These are phyloP conservation scores for Nannizzia gypsea DNA, from an alignment of 2,329 filamentous ascomycete species.

Conservation along the genomic window DNA sequence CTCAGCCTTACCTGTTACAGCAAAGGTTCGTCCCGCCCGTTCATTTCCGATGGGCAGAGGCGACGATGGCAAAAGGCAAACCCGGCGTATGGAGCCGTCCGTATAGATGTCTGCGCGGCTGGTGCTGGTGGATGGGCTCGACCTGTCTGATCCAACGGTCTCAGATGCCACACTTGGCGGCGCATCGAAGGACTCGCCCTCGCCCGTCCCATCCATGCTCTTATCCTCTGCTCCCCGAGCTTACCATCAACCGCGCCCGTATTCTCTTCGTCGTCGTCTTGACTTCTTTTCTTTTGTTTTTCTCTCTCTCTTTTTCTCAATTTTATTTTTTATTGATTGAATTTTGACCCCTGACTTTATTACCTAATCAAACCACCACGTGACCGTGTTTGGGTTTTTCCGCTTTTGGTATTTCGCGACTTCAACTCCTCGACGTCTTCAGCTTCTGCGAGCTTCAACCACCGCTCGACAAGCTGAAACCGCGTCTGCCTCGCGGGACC, in stretches of 20 bases:
- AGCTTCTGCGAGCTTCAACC: neutral
- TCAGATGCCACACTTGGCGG: neutral
- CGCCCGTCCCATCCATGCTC: neutral
- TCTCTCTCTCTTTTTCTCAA: neutral
- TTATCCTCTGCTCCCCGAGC: neutral
- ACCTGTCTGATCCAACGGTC: neutral
- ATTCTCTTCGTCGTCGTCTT: too few species aligned
- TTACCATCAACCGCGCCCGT: neutral
- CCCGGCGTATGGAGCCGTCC: neutral
- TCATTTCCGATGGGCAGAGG: too few species aligned
- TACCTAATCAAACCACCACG: slow-evolving; percentile 1
- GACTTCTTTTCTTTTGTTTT: too few species aligned
- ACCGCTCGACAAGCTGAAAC: neutral
- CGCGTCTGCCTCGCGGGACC: neutral
- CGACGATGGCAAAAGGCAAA: too few species aligned
- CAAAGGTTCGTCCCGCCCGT: too few species aligned
- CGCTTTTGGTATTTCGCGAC: neutral
- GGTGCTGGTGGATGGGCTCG: neutral
- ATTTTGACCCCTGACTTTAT: neutral
- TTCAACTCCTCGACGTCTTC: neutral
- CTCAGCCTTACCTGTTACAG: too few species aligned
- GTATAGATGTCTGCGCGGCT: neutral
- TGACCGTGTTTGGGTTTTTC: neutral
- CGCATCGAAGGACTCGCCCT: neutral
- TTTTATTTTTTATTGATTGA: neutral